Evolutionary conservation across 2,329 filamentous ascomycete species (phyloP), one percentile per base, ranked within the genome.

Genomic region (Fusarium sp.): DNA sequence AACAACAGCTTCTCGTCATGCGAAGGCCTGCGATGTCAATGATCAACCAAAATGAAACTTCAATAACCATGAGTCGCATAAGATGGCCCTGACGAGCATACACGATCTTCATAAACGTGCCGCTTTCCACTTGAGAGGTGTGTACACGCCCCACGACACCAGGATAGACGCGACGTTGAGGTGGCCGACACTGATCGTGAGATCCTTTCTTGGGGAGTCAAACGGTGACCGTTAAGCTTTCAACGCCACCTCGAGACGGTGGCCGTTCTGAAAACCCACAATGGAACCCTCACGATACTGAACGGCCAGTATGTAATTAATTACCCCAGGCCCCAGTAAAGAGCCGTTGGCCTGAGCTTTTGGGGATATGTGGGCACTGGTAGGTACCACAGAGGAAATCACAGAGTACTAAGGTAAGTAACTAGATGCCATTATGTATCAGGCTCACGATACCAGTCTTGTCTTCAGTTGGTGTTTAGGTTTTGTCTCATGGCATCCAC

Each of bases 221-320:
- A 74, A 73, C 66, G 71, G 71, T 74, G 70, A 61, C 66, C 66
- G 70, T 70, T 60, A 30, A 39, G 44, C n/a, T 51, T 58, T 59
- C 45, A 59, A 54, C 45, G 57, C 62, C 62, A 62, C 57, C 42
- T 28, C 36, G 39, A 60, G 66, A 73, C 71, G 71, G 71, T 74
- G 66, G 66, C 70, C 70, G 61, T 74, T 73, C 56, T 61, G 66
- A 60, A 60, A 54, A 32, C 48, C 68, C 68, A 66, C 67, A 32
- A 36, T 52, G 50, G 30, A 52, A 73, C 59, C 59, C 55, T 74
- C 71, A 70, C 41, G 56, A 69, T 67, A 34, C 50, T 36, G 30
- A 58, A 50, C 55, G 20, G 20, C 24, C 39, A 55, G 34, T 24
- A 24, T 24, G 24, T 57, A 32, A 22, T 20, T 57, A 32, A 22